Base-by-base conservation (phyloP, 164 flowering plant genomes). In the Malania oleifera region DNA sequence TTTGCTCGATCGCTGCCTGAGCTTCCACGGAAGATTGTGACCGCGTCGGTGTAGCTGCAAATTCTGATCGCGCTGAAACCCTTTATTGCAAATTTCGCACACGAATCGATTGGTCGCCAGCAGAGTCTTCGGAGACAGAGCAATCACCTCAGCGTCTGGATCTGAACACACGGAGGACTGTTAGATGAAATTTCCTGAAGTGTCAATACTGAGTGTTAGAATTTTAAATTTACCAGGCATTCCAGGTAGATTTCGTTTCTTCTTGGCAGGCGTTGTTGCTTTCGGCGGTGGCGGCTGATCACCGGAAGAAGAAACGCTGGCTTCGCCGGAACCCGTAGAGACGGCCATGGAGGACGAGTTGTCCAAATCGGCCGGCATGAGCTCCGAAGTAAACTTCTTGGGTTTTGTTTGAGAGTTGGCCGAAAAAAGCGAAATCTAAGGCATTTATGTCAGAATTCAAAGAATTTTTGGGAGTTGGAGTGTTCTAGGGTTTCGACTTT, bases 111-210 rank as follows among this genome's bases (percentile, higher is more conserved):
- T 83, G 20, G 89, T 83, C 1, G 89, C 86, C 68, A 83, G 8
- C 10, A 83, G 64, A 5, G 86, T 74, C 69, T 70, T 81, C 27
- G 89, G 89, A 0, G 89, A 83, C 57, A 83, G 50, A 54, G 84
- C 84, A 27, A 83, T 80, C 69, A 83, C 89, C 74, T 83, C 89
- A 1, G 89, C 83, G 52, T 83, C 82, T 26, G 89, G 89, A 83
- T 81, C 89, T 83, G 73, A 26, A 57, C 22, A 59, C 39, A n/a
- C 29, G n/a, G 29, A 25, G 62, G 46, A 28, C 2, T 29, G 20
- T 38, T 19, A 55, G 49, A 29, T 20, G 12, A 55, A 52, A 54
- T 44, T 63, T 43, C 17, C 0, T 20, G 25, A n/a, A 9, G 12
- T 11, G 28, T n/a, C 14, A 5, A 8, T 5, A 23, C 5, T 25